phyloP scores from a whole-genome alignment of 257 asterid genomes.

The Lycium ferocissimum region DNA sequence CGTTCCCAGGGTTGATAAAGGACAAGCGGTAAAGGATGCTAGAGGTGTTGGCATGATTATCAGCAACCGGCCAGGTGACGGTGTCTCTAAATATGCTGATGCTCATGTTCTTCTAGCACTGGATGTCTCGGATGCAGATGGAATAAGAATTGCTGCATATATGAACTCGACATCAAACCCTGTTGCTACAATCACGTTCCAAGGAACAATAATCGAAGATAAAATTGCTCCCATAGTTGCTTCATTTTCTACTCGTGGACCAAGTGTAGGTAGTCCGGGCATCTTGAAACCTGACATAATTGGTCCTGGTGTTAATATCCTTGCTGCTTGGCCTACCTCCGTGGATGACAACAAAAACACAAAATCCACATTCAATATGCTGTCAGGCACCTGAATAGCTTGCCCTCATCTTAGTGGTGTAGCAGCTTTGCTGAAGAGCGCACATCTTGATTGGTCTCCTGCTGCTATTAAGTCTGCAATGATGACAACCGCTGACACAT shows the following conservation, averaged over 20 bases:
- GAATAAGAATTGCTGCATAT: slow-evolving; percentile 37
- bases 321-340: slow-evolving; percentile 57
- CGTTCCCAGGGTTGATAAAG: slow-evolving; percentile 17
- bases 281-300: slow-evolving; percentile 68
- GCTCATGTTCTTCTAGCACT: slow-evolving; percentile 45
- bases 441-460: slow-evolving; percentile 60
- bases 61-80: background rate
- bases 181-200: slow-evolving; percentile 40
- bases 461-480: slow-evolving; percentile 63
- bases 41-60: slow-evolving; percentile 63
- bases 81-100: slow-evolving; percentile 35
- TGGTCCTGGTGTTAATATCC: slow-evolving; percentile 65
- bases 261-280: slow-evolving; percentile 42
- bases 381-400: slow-evolving; percentile 63
- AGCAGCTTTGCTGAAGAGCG: slow-evolving; percentile 51
- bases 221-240: slow-evolving; percentile 52
- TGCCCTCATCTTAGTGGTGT: slow-evolving; percentile 57
- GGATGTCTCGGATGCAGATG: slow-evolving; percentile 32
- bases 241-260: slow-evolving; percentile 60
- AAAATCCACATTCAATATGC: slow-evolving; percentile 44
- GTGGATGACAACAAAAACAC: slow-evolving; percentile 39
- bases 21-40: slow-evolving; percentile 43
- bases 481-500: slow-evolving; percentile 53
- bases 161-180: slow-evolving; percentile 43
- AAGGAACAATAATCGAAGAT: slow-evolving; percentile 54